Evolutionary conservation across 169 alveolate genomes (phyloP).

Genomic region (Cryptosporidium baileyi): DNA sequence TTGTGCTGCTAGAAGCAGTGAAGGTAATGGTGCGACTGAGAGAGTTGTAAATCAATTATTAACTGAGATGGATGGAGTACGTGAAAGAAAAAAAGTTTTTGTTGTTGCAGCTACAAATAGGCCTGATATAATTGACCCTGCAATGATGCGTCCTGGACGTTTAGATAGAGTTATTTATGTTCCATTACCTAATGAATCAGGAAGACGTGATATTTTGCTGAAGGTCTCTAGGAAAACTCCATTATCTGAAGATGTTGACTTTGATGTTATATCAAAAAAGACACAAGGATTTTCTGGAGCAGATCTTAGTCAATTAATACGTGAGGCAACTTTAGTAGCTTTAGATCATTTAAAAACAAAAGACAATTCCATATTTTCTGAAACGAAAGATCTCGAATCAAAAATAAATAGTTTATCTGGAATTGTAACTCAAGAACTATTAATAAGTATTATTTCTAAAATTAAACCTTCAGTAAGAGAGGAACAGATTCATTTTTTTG

Average conservation of each 20-base stretch:
- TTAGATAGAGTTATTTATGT: conserved; percentile 91
- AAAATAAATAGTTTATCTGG: conserved; percentile 14
- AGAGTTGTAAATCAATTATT: conserved; percentile 97
- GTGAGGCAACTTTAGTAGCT: conserved; percentile 92
- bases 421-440: conserved; percentile 45
- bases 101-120: conserved; percentile 99
- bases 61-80: conserved; percentile 98
- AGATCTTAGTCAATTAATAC: conserved; percentile 89
- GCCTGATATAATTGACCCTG: conserved; percentile 99
- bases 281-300: conserved; percentile 94
- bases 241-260: conserved; percentile 80
- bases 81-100: conserved; percentile 89
- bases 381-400: conserved; percentile 4
- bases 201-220: conserved; percentile 87
- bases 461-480: conserved; percentile 60
- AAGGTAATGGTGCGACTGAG: conserved; percentile 90
- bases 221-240: conserved; percentile 89
- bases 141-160: conserved; percentile 98
- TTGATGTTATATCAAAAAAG: conserved; percentile 78
- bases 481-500: conserved; percentile 53
- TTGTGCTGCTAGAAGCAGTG: conserved; percentile 92
- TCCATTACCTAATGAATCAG: conserved; percentile 94
- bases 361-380: conserved; percentile 11
- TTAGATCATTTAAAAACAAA: conserved; percentile 75
- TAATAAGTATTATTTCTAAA: conserved; percentile 8